phyloP scores from a whole-genome alignment of 495 filamentous ascomycete genomes.

The Trichoderma gamsii region DNA sequence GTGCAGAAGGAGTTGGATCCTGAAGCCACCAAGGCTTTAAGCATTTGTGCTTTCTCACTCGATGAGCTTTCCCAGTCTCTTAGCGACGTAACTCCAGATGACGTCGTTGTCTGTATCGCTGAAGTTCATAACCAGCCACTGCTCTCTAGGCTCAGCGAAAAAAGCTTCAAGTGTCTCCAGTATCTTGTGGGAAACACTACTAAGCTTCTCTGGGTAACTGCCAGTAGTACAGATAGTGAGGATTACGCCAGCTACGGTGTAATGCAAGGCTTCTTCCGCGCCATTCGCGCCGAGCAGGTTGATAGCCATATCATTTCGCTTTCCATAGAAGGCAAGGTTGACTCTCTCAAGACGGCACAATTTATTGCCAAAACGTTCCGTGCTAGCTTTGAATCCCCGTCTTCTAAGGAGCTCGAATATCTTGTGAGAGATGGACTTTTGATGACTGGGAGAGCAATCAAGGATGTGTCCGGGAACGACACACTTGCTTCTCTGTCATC shows the following conservation, averaged over 20 bases:
- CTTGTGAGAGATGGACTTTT: constrained; percentile 27
- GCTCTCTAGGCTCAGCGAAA: constrained; percentile 34
- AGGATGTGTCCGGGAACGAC: constrained; percentile 22
- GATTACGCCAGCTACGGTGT: constrained; percentile 25
- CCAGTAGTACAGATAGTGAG: constrained; percentile 14
- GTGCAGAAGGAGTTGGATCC: constrained; percentile 20
- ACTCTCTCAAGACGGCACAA: constrained; percentile 8
- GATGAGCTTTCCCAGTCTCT: not conserved
- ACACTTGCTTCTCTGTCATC: constrained; percentile 20
- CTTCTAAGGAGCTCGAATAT: constrained; percentile 25
- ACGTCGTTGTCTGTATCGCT: constrained; percentile 36
- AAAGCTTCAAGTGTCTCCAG: constrained; percentile 28
- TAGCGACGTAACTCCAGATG: not conserved
- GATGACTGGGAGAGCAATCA: constrained; percentile 22
- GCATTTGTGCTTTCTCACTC: not conserved
- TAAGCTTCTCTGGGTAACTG: constrained; percentile 31
- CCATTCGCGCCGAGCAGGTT: constrained; percentile 26
- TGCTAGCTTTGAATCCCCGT: constrained; percentile 21
- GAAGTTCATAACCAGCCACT: constrained; percentile 39
- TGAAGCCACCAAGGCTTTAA: constrained; percentile 14
- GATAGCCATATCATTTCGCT: constrained; percentile 27
- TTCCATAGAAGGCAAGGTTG: constrained; percentile 22
- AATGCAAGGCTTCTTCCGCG: constrained; percentile 26
- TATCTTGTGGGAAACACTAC: constrained; percentile 28
- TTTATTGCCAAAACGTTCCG: constrained; percentile 22